Conservation (phyloP, 345 rosid species). For the Turnera subulata region DNA sequence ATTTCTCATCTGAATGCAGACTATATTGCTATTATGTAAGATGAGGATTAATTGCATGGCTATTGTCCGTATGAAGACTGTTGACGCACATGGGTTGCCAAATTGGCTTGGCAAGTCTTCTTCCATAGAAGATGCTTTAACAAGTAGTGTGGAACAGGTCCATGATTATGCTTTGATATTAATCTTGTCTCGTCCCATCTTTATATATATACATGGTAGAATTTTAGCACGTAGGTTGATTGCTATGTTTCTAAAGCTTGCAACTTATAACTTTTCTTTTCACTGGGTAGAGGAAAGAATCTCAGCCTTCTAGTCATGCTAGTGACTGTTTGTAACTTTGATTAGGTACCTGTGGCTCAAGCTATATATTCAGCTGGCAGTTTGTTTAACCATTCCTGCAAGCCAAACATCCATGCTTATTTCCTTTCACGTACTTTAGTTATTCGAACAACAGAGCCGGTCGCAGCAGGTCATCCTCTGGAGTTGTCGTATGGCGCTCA, state of each 20-base stretch:
- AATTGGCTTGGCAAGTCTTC: slow-evolving; percentile 33
- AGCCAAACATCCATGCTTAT: slow-evolving; percentile 80
- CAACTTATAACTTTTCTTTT: background rate
- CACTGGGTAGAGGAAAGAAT: background rate
- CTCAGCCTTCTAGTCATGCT: background rate
- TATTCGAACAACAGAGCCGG: slow-evolving; percentile 56
- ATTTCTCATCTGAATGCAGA: slow-evolving; percentile 39
- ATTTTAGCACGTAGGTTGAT: too few relatives aligned
- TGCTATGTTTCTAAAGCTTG: background rate
- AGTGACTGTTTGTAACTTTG: slow-evolving; percentile 17
- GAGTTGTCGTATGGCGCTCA: slow-evolving; percentile 92
- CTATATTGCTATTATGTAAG: slow-evolving; percentile 61
- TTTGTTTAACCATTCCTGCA: slow-evolving; percentile 87
- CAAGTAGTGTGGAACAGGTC: slow-evolving; percentile 74
- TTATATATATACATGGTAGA: too few relatives aligned
- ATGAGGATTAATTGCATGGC: slow-evolving; percentile 81
- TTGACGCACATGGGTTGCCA: slow-evolving; percentile 26
- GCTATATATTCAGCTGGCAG: slow-evolving; percentile 71
- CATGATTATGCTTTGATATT: slow-evolving; percentile 4
- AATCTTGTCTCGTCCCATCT: too few relatives aligned
- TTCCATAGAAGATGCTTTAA: slow-evolving; percentile 30
- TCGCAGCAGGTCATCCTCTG: slow-evolving; percentile 53
- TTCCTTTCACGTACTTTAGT: slow-evolving; percentile 72
- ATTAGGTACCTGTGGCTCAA: slow-evolving; percentile 71
- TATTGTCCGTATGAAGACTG: slow-evolving; percentile 61